Conservation (phyloP, 129 eudicot species). For the Scalesia atractyloides region DNA sequence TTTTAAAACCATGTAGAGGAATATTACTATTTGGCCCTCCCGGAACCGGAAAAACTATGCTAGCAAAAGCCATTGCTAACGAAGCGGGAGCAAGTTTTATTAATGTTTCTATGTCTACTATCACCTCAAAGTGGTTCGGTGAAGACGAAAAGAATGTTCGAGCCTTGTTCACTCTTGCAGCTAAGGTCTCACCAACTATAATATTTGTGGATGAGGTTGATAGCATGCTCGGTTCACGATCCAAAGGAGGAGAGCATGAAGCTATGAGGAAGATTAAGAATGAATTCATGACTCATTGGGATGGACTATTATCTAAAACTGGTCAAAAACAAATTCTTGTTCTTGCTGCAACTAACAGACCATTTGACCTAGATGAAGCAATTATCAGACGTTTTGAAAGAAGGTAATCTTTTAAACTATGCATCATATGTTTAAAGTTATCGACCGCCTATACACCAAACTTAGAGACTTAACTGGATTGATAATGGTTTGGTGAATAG, state of each 20-base stretch:
- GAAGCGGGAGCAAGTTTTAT: slow-evolving; percentile 99
- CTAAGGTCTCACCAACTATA: slow-evolving; percentile 96
- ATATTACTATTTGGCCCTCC: slow-evolving; percentile 91
- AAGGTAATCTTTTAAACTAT: slow-evolving; percentile 49
- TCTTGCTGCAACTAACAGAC: slow-evolving; percentile 98
- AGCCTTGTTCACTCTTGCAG: slow-evolving; percentile 85
- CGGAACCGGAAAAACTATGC: slow-evolving; percentile 94
- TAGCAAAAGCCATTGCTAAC: slow-evolving; percentile 92
- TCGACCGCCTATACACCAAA: neutral
- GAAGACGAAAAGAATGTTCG: slow-evolving; percentile 95
- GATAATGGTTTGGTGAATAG: slow-evolving; percentile 42
- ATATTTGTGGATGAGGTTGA: slow-evolving; percentile 97
- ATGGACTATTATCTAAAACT: slow-evolving; percentile 66
- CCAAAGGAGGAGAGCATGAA: slow-evolving; percentile 94
- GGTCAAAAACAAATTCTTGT: slow-evolving; percentile 79
- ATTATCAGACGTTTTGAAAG: slow-evolving; percentile 95
- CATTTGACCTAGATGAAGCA: slow-evolving; percentile 98
- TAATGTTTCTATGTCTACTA: slow-evolving; percentile 95
- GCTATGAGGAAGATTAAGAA: slow-evolving; percentile 96
- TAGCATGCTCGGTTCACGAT: slow-evolving; percentile 90
- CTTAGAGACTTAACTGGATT: neutral
- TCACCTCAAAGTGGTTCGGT: slow-evolving; percentile 96
- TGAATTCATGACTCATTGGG: slow-evolving; percentile 91
- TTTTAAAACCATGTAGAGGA: slow-evolving; percentile 87
- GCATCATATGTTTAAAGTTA: neutral